phyloP scores from a whole-genome alignment of 768 basidiomycete genomes.

The Psilocybe tampanensis region DNA sequence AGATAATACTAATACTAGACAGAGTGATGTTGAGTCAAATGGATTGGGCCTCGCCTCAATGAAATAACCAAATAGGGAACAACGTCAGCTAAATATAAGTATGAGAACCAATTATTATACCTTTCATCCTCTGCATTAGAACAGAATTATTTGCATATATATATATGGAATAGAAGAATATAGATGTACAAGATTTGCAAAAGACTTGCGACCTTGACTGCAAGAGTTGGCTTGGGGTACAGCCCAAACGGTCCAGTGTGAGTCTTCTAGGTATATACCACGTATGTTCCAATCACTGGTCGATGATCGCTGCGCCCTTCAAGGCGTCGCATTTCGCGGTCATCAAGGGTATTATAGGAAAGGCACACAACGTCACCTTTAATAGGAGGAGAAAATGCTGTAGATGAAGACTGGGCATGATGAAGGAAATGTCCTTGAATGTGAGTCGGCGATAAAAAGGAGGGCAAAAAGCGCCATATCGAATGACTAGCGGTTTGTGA shows the following conservation, averaged over 20 bases:
- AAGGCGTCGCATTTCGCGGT: constrained; percentile 71
- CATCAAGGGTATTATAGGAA: constrained; percentile 72
- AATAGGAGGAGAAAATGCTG: constrained; percentile 31
- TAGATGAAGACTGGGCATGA: constrained; percentile 5
- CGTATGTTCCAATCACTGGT: constrained; percentile 82
- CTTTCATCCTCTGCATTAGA: not conserved
- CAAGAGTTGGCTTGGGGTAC: not conserved
- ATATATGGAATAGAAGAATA: no score
- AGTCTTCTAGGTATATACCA: constrained; percentile 54
- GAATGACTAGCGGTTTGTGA: constrained; percentile 26
- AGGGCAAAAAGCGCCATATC: constrained; percentile 55
- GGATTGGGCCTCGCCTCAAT: no score
- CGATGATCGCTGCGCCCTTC: constrained; percentile 85
- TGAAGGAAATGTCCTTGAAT: constrained; percentile 8
- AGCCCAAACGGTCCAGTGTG: not conserved
- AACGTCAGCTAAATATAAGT: not conserved
- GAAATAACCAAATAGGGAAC: not conserved
- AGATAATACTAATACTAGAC: no score
- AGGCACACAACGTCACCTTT: constrained; percentile 78
- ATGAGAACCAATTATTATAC: not conserved
- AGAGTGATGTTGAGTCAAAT: no score
- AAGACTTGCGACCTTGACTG: no score
- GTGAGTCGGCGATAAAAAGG: constrained; percentile 43
- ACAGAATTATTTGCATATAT: no score
- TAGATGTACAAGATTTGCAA: no score